These are phyloP conservation scores for Antitrichia curtipendula DNA, from an alignment of 225 moss, liverwort and hornwort genomes.

Conservation along the genomic window DNA sequence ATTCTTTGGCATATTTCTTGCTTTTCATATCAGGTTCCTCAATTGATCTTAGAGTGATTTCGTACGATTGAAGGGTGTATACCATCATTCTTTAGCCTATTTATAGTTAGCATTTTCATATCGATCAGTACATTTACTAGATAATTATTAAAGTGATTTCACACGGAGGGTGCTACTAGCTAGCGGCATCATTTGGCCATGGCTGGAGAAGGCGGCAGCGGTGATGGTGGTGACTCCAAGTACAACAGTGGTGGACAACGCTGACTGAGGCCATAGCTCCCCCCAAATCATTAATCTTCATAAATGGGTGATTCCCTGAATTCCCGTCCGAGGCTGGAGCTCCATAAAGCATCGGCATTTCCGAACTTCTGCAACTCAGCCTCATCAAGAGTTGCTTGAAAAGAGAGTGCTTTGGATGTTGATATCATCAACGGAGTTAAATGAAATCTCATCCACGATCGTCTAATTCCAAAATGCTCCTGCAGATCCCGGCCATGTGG, in stretches of 20 bases:
- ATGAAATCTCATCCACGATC: neutral
- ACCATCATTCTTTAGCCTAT: neutral
- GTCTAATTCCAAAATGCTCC: neutral
- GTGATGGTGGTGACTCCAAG: conserved; percentile 11
- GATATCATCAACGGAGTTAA: neutral
- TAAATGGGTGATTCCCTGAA: neutral
- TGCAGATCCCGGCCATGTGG: neutral
- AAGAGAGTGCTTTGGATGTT: neutral
- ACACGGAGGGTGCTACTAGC: neutral
- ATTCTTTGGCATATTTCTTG: neutral
- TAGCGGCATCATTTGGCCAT: neutral
- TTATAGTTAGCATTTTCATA: neutral
- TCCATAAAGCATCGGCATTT: neutral
- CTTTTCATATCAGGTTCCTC: neutral
- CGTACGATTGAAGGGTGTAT: neutral
- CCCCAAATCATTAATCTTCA: neutral
- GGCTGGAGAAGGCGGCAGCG: neutral
- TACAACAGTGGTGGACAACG: neutral
- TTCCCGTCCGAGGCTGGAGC: neutral
- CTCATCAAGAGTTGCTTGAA: neutral
- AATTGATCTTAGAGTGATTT: neutral
- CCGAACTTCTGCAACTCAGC: neutral
- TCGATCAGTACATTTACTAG: neutral
- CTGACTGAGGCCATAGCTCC: neutral
- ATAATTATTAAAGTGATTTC: no score